Conservation (phyloP, 352 stramenopile species). For the Phytophthora megakarya region DNA sequence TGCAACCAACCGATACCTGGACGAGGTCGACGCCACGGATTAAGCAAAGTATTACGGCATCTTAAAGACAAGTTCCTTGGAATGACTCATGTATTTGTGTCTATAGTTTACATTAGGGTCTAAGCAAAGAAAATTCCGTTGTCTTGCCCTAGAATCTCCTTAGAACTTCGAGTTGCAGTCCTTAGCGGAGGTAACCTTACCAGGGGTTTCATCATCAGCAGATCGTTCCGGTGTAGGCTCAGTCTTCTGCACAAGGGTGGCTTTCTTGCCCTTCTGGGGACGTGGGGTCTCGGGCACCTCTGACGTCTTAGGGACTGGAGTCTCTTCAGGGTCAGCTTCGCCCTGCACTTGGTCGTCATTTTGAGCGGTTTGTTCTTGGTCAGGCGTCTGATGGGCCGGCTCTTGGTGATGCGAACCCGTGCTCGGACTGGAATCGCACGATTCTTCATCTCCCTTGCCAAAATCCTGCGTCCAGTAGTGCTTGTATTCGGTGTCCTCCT, state of each 20-base stretch:
- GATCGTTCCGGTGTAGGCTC: slow-evolving; percentile 1
- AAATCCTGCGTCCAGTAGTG: slow-evolving; percentile 67
- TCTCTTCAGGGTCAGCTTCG: background rate
- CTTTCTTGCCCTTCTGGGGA: background rate
- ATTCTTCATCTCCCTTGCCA: slow-evolving; percentile 31
- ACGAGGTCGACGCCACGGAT: no score
- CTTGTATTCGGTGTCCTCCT: slow-evolving; percentile 23
- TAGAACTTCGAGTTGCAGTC: slow-evolving; percentile 26
- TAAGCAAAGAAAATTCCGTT: background rate
- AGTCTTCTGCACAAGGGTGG: background rate
- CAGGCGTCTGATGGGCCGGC: background rate
- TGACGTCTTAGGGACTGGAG: slow-evolving; percentile 4
- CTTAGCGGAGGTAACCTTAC: slow-evolving; percentile 2
- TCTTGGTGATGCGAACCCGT: slow-evolving; percentile 7
- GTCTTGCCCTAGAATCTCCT: background rate
- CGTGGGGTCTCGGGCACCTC: slow-evolving; percentile 1
- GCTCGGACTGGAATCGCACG: slow-evolving; percentile 20
- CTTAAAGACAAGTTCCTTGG: no score
- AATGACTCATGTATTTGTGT: background rate
- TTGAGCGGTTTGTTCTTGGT: slow-evolving; percentile 6
- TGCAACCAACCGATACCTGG: no score
- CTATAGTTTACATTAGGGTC: slow-evolving; percentile 5
- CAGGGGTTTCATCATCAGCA: background rate
- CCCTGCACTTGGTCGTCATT: slow-evolving; percentile 15
- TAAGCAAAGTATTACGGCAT: slow-evolving; percentile 1